Base-by-base conservation (phyloP, 768 basidiomycete genomes). In the Mycena amicta region DNA sequence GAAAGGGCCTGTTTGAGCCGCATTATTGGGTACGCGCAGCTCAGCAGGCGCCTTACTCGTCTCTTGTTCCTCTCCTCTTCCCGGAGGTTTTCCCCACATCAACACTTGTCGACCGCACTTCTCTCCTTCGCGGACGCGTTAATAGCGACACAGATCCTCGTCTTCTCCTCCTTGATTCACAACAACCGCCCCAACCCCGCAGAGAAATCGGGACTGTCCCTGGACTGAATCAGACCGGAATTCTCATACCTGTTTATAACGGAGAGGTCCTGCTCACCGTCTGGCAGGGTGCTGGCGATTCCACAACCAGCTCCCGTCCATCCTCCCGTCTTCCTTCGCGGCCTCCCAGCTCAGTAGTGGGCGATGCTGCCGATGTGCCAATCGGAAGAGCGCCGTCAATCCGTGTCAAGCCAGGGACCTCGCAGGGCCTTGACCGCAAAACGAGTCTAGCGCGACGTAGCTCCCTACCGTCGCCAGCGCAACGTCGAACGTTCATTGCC, bases 401-500 rank as follows among this genome's bases (percentile, higher is more conserved):
- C 52, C 85, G 92, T 20, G 89, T 92, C 47, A 90, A 87, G 60
- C 85, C 91, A 0, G 81, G 84, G 27, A 80, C 85, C 0, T 85
- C 86, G 0, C 83, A 88, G 27, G 82, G 83, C 0, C 64, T 92
- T 40, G 89, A 92, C 41, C 82, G 91, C n/a, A 92, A 93, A 71
- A 77, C 86, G 18, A 92, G 90, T 64, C 67, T 87, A 54, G 86
- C 88, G 1, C 81, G 89, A 18, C 79, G 92, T 20, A 92, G 83
- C 63, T 94, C 92, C 1, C 72, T 94, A 6, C 92, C 92, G n/a
- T 83, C 89, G 0, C 78, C 93, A 11, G 87, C 90, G 0, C 83
- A 83, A 23, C 79, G 84, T 15, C 75, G 83, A 5, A 85, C 80
- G 52, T 77, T 87, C 30, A 74, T 87, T 4, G 72, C 83, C 8